Evolutionary conservation across 192 early-diverging fungal species (phyloP).

Genomic region (Coemansia sp.): DNA sequence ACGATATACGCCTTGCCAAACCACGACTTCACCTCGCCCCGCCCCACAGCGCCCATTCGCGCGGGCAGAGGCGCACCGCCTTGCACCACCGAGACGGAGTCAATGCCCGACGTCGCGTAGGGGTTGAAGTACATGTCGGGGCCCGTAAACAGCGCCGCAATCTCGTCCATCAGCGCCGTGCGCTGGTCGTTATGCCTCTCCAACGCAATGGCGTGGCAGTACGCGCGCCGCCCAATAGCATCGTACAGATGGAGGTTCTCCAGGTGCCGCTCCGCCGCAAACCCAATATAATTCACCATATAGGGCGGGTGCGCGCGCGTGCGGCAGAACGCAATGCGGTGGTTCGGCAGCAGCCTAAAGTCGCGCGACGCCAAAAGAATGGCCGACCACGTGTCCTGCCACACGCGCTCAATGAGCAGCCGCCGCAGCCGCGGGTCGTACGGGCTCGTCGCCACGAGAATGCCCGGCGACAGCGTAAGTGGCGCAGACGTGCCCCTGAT

Average conservation of each 20-base stretch:
- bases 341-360: slow-evolving; percentile 57
- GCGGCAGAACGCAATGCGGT: slow-evolving; percentile 56
- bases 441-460: slow-evolving; percentile 31
- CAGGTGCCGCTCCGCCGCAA: slow-evolving; percentile 65
- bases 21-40: slow-evolving; percentile 54
- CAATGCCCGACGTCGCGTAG: slow-evolving; percentile 16
- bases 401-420: slow-evolving; percentile 60
- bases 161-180: slow-evolving; percentile 44
- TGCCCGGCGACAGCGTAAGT: slow-evolving; percentile 50
- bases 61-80: not conserved
- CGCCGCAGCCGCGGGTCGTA: slow-evolving; percentile 48
- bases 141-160: slow-evolving; percentile 56
- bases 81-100: not conserved
- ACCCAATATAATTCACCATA: slow-evolving; percentile 63
- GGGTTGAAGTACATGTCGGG: slow-evolving; percentile 70
- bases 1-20: slow-evolving; percentile 64
- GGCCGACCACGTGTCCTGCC: slow-evolving; percentile 73
- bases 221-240: slow-evolving; percentile 56
- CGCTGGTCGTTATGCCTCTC: slow-evolving; percentile 43
- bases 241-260: slow-evolving; percentile 64
- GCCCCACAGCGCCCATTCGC: slow-evolving; percentile 8
- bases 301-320: slow-evolving; percentile 62
- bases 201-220: slow-evolving; percentile 40
- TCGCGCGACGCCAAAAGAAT: slow-evolving; percentile 58
- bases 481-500: slow-evolving; percentile 54